Percentiles rank a stretch among this genome's conserved stretches.
Conservation (phyloP, 73 alveolate genomes). For the Durusdinium trenchii region DNA sequence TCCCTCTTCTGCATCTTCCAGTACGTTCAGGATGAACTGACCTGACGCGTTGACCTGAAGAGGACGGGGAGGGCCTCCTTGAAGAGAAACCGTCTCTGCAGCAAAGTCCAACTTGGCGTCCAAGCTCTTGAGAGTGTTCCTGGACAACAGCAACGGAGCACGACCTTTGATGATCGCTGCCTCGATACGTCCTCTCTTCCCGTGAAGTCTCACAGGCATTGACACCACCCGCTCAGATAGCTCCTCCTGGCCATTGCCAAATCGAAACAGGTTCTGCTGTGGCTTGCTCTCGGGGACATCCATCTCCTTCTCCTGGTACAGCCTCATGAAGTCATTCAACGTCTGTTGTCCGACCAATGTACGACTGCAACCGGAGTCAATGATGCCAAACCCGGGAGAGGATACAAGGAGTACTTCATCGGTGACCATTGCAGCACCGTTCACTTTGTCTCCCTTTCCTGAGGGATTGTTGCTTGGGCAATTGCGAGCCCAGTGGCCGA, state of each 20-base stretch:
- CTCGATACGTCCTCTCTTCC: neutral
- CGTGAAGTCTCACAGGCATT: neutral
- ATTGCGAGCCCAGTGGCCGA: neutral
- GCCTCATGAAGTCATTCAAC: too few species aligned
- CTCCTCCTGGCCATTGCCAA: neutral
- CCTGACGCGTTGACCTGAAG: too few species aligned
- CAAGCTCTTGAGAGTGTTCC: neutral
- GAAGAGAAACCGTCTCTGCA: too few species aligned
- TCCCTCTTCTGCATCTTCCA: neutral
- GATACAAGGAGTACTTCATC: too few species aligned
- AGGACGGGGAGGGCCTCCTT: too few species aligned
- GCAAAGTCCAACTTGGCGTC: too few species aligned
- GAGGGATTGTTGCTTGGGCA: neutral
- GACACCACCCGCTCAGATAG: neutral
- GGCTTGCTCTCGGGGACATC: neutral
- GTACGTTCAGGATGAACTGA: too few species aligned
- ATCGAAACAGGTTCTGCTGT: neutral
- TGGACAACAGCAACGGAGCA: neutral
- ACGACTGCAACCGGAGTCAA: constrained; percentile 7
- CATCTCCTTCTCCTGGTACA: neutral
- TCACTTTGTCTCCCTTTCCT: neutral
- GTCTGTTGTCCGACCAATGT: neutral
- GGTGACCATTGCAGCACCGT: too few species aligned
- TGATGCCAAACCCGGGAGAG: too few species aligned
- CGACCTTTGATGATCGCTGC: neutral